These are phyloP conservation scores for Solanum medicagineum DNA, from an alignment of 257 asterid species.

Conservation along the genomic window DNA sequence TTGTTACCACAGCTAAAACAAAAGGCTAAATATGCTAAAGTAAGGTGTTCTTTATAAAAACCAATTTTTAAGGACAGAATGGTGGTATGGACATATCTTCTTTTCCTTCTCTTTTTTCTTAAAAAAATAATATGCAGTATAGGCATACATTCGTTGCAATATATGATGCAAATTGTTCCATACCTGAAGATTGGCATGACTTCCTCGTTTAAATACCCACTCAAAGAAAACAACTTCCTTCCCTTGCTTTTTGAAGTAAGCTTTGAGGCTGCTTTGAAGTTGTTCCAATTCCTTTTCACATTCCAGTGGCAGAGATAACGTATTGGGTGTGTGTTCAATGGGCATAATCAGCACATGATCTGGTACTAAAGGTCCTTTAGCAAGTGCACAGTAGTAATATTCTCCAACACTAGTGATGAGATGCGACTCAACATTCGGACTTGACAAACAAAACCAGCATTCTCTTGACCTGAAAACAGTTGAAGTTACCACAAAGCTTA, in stretches of 20 bases:
- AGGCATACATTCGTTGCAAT: neutral
- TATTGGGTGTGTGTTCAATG: conserved; percentile 72
- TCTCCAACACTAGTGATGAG: conserved; percentile 72
- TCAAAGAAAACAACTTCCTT: conserved; percentile 79
- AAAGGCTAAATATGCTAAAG: neutral
- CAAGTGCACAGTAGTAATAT: conserved; percentile 72
- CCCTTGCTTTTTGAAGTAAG: conserved; percentile 64
- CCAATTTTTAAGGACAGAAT: neutral
- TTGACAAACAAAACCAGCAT: conserved; percentile 97
- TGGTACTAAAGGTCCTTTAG: conserved; percentile 84
- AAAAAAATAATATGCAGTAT: neutral
- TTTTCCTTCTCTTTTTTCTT: neutral
- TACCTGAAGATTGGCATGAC: conserved; percentile 98
- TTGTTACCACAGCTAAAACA: neutral
- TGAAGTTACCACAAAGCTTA: neutral
- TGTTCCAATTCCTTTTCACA: conserved; percentile 48
- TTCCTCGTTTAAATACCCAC: conserved; percentile 73
- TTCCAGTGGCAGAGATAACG: conserved; percentile 60
- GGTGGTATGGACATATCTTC: neutral
- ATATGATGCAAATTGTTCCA: neutral
- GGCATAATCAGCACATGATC: conserved; percentile 89
- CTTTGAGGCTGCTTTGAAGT: conserved; percentile 55
- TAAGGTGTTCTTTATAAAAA: neutral
- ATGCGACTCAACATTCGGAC: conserved; percentile 73
- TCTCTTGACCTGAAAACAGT: conserved; percentile 64